Evolutionary conservation across 495 filamentous ascomycete species (phyloP), one percentile per base, ranked within the genome.

Genomic region (Trichoderma erinaceum): DNA sequence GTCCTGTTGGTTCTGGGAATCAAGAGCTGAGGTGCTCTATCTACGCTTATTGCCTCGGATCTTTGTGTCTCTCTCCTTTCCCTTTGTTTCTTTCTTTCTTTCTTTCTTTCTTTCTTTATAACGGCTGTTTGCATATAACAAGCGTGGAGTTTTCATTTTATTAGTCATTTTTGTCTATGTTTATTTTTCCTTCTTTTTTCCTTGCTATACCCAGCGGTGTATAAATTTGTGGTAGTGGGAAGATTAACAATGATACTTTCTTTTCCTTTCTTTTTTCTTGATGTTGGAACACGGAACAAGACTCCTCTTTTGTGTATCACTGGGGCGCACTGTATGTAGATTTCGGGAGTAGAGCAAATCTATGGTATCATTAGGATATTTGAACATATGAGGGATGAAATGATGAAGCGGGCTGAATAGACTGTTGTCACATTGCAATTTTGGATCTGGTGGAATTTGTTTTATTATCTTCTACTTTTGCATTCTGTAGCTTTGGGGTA

Each of bases 81-180:
- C 52, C 32, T 6, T 35, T 35, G 2, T n/a, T n/a, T n/a, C n/a
- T n/a, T n/a, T 32, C n/a, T 29, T 18, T 61, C 7, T 29, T 32
- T 56, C n/a, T 56, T 52, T 52, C 13, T 21, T 18, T 52, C 12
- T 52, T 52, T 52, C 13, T 52, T 52, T 16, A 32, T 32, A 1
- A 61, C 56, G 56, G 56, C 56, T 32, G n/a, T n/a, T n/a, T n/a
- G 56, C 56, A 61, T 61, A 61, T 10, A 3, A 38, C 23, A 32
- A 61, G 56, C 56, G 56, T 56, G 56, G 56, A 61, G 56, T 61
- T 61, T 61, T 29, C n/a, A n/a, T n/a, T 56, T 21, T 38, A 38
- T 38, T 38, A 6, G 3, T 46, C 18, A 27, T 21, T n/a, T 27
- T 61, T 61, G 23, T 29, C 12, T 32, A 52, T n/a, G 2, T 21